Conservation (phyloP, 495 filamentous ascomycete genomes). For the Parathielavia hyrcaniae region DNA sequence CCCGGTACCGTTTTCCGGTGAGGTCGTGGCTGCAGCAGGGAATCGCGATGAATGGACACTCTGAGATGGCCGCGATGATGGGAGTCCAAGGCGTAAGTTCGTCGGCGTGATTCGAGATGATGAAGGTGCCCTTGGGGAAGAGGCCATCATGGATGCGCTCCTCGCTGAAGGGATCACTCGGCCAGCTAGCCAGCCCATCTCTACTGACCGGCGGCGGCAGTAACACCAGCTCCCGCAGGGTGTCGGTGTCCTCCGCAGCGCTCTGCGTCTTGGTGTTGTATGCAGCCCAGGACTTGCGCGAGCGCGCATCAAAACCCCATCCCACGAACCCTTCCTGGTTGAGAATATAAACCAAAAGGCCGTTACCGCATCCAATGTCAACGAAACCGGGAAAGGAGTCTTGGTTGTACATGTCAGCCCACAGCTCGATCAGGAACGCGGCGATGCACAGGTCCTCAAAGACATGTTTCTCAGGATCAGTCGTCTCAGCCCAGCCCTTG, state of each 20-base stretch:
- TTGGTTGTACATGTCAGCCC: slow-evolving; percentile 71
- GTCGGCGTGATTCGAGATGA: slow-evolving; percentile 95
- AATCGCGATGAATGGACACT: slow-evolving; percentile 78
- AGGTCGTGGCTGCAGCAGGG: slow-evolving; percentile 93
- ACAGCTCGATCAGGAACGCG: slow-evolving; percentile 88
- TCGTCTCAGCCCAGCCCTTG: slow-evolving; percentile 70
- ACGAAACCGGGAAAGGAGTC: slow-evolving; percentile 78
- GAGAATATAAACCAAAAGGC: slow-evolving; percentile 82
- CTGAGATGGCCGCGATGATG: slow-evolving; percentile 67
- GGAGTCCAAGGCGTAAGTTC: slow-evolving; percentile 96
- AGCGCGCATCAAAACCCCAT: slow-evolving; percentile 84
- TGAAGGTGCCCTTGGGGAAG: slow-evolving; percentile 73
- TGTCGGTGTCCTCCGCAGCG: slow-evolving; percentile 36
- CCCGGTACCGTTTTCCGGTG: slow-evolving; percentile 64
- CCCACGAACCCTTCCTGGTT: slow-evolving; percentile 75
- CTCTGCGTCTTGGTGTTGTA: slow-evolving; percentile 43
- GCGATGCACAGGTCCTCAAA: slow-evolving; percentile 93
- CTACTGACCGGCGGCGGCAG: slow-evolving; percentile 53
- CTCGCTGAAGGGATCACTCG: slow-evolving; percentile 26
- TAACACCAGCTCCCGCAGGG: slow-evolving; percentile 64
- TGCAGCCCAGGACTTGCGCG: slow-evolving; percentile 72
- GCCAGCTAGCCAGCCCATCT: slow-evolving; percentile 12
- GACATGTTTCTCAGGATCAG: slow-evolving; percentile 85
- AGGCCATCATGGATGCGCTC: slow-evolving; percentile 57
- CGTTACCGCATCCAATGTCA: slow-evolving; percentile 93